Evolutionary conservation across 2,329 filamentous ascomycete genomes (phyloP).

Genomic region (Drechslerella stenobrocha): DNA sequence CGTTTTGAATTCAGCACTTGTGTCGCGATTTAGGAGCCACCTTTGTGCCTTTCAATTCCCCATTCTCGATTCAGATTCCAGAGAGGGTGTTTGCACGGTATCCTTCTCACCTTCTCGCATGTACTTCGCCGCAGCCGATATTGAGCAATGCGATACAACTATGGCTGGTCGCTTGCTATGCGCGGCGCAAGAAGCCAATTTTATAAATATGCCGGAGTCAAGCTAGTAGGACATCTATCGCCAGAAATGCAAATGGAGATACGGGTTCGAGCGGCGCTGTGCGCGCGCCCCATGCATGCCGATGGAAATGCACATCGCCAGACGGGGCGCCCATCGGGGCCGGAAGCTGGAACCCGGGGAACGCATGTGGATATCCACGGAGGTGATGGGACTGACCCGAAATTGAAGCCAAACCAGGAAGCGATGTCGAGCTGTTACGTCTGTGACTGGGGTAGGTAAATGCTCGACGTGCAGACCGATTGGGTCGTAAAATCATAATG

Average conservation of each 20-base stretch:
- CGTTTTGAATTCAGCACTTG: too few relatives aligned
- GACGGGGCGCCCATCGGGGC: conserved; percentile 7
- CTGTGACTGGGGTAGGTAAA: conserved; percentile 21
- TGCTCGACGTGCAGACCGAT: conserved; percentile 38
- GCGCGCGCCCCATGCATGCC: conserved; percentile 26
- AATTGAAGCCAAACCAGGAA: neutral
- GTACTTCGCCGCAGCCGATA: conserved; percentile 8
- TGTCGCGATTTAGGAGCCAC: too few relatives aligned
- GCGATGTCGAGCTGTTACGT: conserved; percentile 21
- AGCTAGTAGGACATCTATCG: neutral
- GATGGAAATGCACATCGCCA: conserved; percentile 5
- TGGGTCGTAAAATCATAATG: neutral
- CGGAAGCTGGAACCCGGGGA: conserved; percentile 45
- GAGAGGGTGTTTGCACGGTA: too few relatives aligned
- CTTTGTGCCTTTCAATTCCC: too few relatives aligned
- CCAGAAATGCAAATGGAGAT: conserved; percentile 3
- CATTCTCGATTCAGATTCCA: neutral
- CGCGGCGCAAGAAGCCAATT: neutral
- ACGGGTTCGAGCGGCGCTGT: neutral
- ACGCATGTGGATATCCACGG: conserved; percentile 45
- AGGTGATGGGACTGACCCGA: conserved; percentile 23
- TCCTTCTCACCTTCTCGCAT: conserved; percentile 39
- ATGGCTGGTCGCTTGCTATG: neutral
- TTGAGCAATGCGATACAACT: conserved; percentile 1
- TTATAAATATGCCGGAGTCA: neutral